These are phyloP conservation scores for Lactarius psammicola DNA, from an alignment of 768 basidiomycete genomes.

Conservation along the genomic window DNA sequence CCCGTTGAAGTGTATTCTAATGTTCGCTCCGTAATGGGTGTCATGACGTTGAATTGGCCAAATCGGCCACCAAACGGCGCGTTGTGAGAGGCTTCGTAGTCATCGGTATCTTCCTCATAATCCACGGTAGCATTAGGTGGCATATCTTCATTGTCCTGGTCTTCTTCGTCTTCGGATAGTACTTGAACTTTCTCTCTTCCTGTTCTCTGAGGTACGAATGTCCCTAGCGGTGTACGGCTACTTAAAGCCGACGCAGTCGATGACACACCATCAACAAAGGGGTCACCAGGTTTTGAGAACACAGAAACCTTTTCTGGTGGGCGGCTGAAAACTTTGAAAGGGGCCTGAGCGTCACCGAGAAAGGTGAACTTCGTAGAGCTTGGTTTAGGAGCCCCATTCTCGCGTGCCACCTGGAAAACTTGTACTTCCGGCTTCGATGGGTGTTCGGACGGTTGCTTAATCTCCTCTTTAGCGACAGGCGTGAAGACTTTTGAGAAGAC, in stretches of 20 bases:
- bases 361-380: slow-evolving; percentile 37
- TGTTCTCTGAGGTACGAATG: slow-evolving; percentile 24
- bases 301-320: slow-evolving; percentile 47
- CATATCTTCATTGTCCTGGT: slow-evolving; percentile 26
- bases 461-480: slow-evolving; percentile 36
- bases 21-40: slow-evolving; percentile 95
- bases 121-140: slow-evolving; percentile 6
- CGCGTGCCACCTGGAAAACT: slow-evolving; percentile 6
- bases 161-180: slow-evolving; percentile 34
- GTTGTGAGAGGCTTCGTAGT: slow-evolving; percentile 31
- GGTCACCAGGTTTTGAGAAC: slow-evolving; percentile 31
- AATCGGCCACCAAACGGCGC: slow-evolving; percentile 72
- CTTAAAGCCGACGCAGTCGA: slow-evolving; percentile 23
- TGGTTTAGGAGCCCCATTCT: slow-evolving; percentile 8
- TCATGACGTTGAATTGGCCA: slow-evolving; percentile 89
- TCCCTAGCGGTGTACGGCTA: slow-evolving; percentile 30
- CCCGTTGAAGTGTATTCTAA: slow-evolving; percentile 77
- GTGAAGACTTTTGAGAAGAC: slow-evolving; percentile 67
- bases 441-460: slow-evolving; percentile 14
- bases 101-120: slow-evolving; percentile 30
- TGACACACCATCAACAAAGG: slow-evolving; percentile 37
- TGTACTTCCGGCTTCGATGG: slow-evolving; percentile 2
- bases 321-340: slow-evolving; percentile 67
- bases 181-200: slow-evolving; percentile 10
- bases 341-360: slow-evolving; percentile 41